phyloP scores from a whole-genome alignment of 1,284 basidiomycete genomes.

The Clitocybe nebularis region DNA sequence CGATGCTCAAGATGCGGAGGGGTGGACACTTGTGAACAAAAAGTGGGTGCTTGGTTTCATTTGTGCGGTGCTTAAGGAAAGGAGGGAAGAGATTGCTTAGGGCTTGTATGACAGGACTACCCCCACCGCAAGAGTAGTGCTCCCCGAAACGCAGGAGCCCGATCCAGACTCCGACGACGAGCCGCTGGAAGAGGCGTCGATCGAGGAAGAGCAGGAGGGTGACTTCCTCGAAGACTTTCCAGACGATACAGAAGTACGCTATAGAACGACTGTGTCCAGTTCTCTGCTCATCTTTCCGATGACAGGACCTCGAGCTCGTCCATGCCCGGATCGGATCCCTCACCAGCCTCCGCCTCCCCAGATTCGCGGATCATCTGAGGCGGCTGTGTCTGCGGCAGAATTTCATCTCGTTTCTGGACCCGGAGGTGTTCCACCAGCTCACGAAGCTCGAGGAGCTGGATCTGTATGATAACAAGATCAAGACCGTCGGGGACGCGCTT shows the following conservation, averaged over 20 bases:
- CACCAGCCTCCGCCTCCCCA: conserved; percentile 58
- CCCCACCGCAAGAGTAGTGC: conserved; percentile 39
- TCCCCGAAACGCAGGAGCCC: conserved; percentile 29
- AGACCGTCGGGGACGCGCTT: conserved; percentile 63
- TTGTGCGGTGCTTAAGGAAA: too few species aligned
- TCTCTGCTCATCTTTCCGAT: conserved; percentile 1
- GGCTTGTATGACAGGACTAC: not conserved
- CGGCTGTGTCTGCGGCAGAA: conserved; percentile 91
- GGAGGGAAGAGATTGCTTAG: too few species aligned
- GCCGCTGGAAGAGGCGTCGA: conserved; percentile 27
- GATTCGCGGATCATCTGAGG: conserved; percentile 70
- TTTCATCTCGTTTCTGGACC: conserved; percentile 42
- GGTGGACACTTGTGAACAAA: too few species aligned
- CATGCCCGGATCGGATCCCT: conserved; percentile 77
- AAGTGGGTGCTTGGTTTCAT: too few species aligned
- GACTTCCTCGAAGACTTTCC: conserved; percentile 55
- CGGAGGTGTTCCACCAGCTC: conserved; percentile 36
- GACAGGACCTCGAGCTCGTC: conserved; percentile 87
- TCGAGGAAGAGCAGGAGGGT: conserved; percentile 37
- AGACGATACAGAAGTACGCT: conserved; percentile 64
- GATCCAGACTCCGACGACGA: conserved; percentile 47
- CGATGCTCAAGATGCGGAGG: too few species aligned
- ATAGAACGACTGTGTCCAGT: not conserved
- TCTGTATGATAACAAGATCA: conserved; percentile 94
- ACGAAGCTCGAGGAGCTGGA: conserved; percentile 84